Conservation (phyloP, 2,329 filamentous ascomycete genomes). For the Hansfordia pulvinata region DNA sequence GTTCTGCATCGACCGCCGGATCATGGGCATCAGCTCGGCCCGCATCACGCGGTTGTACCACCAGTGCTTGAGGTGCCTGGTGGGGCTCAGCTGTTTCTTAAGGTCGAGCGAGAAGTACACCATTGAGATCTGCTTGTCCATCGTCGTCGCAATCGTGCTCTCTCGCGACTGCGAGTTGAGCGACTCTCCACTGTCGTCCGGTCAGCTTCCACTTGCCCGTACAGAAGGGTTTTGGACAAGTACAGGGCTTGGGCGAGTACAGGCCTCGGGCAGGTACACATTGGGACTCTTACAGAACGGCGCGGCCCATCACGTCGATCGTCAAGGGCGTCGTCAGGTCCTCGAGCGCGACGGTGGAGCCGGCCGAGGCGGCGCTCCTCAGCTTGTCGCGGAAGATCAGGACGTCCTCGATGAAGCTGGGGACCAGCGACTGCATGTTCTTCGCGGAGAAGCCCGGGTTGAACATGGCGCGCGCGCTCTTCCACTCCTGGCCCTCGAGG, state of each 20-base stretch:
- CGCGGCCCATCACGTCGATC: slow-evolving; percentile 15
- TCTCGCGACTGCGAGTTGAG: slow-evolving; percentile 7
- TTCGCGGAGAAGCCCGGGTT: slow-evolving; percentile 23
- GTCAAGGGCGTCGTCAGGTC: slow-evolving; percentile 13
- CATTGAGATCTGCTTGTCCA: slow-evolving; percentile 8
- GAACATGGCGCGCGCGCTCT: slow-evolving; percentile 18
- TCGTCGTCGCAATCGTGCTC: slow-evolving; percentile 7
- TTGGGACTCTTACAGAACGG: slow-evolving; percentile 14
- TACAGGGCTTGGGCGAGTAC: neutral
- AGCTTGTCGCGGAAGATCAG: slow-evolving; percentile 12
- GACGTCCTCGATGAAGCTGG: slow-evolving; percentile 17
- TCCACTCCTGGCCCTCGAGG: slow-evolving; percentile 24
- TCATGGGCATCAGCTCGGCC: neutral
- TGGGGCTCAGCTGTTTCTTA: slow-evolving; percentile 7
- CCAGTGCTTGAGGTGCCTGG: slow-evolving; percentile 10
- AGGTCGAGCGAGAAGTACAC: slow-evolving; percentile 9
- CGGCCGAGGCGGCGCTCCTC: slow-evolving; percentile 7
- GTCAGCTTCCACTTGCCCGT: slow-evolving; percentile 5
- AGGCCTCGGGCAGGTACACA: neutral
- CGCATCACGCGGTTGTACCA: slow-evolving; percentile 14
- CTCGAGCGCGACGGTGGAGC: slow-evolving; percentile 14
- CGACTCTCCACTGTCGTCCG: slow-evolving; percentile 6
- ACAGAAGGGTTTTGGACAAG: neutral
- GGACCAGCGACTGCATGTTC: slow-evolving; percentile 20
- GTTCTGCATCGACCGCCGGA: slow-evolving; percentile 8